Percentiles rank a stretch among this genome's conserved stretches.
phyloP scores from a whole-genome alignment of 2,329 filamentous ascomycete species.

The Ophiocordyceps robertsii region DNA sequence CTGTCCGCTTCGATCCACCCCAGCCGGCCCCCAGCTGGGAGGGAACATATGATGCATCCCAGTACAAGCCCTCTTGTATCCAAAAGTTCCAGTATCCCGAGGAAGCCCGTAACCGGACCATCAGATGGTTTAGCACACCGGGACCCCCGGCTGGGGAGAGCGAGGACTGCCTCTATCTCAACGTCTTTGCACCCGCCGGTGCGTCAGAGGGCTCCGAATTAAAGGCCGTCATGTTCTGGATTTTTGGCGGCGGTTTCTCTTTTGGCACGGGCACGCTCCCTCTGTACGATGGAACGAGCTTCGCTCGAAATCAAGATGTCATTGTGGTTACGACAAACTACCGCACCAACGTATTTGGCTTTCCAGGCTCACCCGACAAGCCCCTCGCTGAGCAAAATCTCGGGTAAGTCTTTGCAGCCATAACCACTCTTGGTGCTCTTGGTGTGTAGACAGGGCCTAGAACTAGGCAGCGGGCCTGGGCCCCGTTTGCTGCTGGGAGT shows the following conservation, averaged over 20 bases:
- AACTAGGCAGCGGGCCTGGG: too few species aligned
- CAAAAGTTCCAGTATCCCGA: conserved; percentile 12
- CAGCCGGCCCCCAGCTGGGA: conserved; percentile 6
- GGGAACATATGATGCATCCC: conserved; percentile 9
- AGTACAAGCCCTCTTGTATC: conserved; percentile 11
- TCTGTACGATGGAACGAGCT: conserved; percentile 24
- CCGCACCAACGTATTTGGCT: conserved; percentile 27
- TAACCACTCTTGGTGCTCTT: too few species aligned
- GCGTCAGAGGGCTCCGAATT: conserved; percentile 6
- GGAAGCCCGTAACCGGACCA: conserved; percentile 4
- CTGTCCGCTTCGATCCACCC: conserved; percentile 12
- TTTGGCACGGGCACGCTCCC: conserved; percentile 20
- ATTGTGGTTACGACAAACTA: conserved; percentile 34
- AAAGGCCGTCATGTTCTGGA: conserved; percentile 30
- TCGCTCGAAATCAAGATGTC: conserved; percentile 27
- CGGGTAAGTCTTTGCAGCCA: neutral
- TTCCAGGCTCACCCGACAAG: conserved; percentile 12
- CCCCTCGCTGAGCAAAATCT: conserved; percentile 1
- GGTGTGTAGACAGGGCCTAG: too few species aligned
- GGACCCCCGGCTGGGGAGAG: conserved; percentile 10
- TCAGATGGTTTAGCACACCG: conserved; percentile 10
- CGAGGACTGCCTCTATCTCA: conserved; percentile 21
- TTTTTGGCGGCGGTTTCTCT: conserved; percentile 26
- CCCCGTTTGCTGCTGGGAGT: too few species aligned
- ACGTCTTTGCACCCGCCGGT: conserved; percentile 14